Base-by-base conservation (phyloP, 2,329 filamentous ascomycete species). In the Laburnicola sp. region DNA sequence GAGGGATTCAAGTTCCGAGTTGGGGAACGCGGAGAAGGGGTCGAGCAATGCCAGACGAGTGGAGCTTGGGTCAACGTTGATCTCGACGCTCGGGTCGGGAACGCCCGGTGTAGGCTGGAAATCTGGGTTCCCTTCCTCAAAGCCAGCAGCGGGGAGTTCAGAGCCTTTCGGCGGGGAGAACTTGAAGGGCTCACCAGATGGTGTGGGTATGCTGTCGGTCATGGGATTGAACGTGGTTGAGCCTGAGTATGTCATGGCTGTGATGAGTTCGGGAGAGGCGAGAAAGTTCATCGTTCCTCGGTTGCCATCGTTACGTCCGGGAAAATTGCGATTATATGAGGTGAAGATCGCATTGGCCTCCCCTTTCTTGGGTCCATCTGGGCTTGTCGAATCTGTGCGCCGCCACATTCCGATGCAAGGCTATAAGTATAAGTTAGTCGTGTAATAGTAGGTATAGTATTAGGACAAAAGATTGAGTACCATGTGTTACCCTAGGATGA, bases 301-400 rank as follows among this genome's bases (percentile, higher is more conserved):
- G 78, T 99, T 99, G 56, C 94, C 94, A 69, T 99, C 94, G 73
- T 99, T 99, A 59, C 94, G 89, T 54, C 91, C 93, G 44, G 89
- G 89, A 80, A 99, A 99, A 78, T 99, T 99, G 54, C 94, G 89
- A 82, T 99, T 99, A 80, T 97, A 99, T 0, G 92, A 97, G 7
- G 91, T 93, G 67, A 99, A 84, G 65, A 99, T 97, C 56, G 94
- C 94, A 70, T 99, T 99, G 47, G 84, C 80, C 51, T 92, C 89
- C 56, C 91, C 92, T 77, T 96, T 96, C 61, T 78, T 74, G 16
- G 95, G 83, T 22, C 86, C 88, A 68, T 97, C 94, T 16, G 16
- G 16, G 16, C 16, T 16, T 16, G 16, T 16, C 16, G 16, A 16
- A 16, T 16, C 16, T 16, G 89, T 93, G 51, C 94, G 87, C 70